phyloP scores from a whole-genome alignment of 2,329 filamentous ascomycete genomes.

The Ceratocystis ficicola region DNA sequence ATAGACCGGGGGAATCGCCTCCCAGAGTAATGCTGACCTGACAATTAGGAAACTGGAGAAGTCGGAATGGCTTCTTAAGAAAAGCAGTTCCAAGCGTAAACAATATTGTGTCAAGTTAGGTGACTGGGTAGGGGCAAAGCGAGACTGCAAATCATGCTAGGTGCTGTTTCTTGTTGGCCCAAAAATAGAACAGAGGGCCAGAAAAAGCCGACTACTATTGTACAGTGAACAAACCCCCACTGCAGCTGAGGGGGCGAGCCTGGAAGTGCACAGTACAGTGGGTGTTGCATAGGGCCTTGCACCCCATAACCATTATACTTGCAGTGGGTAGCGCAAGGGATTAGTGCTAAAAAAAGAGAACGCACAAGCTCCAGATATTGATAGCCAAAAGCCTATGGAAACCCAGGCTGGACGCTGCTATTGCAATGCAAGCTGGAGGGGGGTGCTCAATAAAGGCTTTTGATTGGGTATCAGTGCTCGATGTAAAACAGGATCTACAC shows the following conservation, averaged over 20 bases:
- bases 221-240: too few species aligned
- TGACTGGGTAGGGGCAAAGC: neutral
- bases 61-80: neutral
- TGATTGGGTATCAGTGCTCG: neutral
- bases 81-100: neutral
- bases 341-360: neutral
- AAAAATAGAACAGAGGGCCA: neutral
- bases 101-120: neutral
- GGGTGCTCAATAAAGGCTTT: neutral
- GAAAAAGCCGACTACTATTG: too few species aligned
- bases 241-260: too few species aligned
- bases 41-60: neutral
- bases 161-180: neutral
- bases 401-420: too few species aligned
- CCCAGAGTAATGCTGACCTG: neutral
- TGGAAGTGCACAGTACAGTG: neutral
- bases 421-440: too few species aligned
- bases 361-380: neutral
- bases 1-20: too few species aligned
- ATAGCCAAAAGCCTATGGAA: neutral
- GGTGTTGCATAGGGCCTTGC: neutral
- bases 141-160: neutral
- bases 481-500: constrained; percentile 5
- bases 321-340: neutral
- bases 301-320: too few species aligned